Evolutionary conservation across 2,329 filamentous ascomycete species (phyloP).

Genomic region (Colletotrichum lini): DNA sequence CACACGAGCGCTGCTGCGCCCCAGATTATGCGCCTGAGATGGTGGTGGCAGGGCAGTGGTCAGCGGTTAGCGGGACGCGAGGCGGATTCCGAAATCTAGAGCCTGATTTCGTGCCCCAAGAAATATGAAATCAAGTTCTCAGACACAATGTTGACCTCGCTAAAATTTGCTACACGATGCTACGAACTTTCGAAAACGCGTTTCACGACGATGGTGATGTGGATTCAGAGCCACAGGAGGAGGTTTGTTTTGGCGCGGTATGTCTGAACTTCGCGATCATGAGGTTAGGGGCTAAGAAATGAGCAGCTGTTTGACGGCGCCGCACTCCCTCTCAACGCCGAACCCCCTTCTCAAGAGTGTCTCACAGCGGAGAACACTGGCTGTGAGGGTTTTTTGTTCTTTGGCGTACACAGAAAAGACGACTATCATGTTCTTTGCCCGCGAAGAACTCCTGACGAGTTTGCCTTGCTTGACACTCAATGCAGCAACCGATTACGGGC

Average conservation of each 20-base stretch:
- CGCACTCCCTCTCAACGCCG: background rate
- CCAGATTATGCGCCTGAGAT: too few species aligned
- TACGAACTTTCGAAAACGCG: background rate
- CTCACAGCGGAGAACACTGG: background rate
- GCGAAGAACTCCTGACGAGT: background rate
- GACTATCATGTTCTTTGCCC: background rate
- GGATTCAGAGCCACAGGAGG: background rate
- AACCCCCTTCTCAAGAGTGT: background rate
- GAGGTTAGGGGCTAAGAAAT: background rate
- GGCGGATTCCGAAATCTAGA: too few species aligned
- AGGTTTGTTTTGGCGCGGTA: constrained; percentile 11
- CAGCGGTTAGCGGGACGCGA: too few species aligned
- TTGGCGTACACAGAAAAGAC: background rate
- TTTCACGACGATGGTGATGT: background rate
- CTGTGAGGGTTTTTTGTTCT: background rate
- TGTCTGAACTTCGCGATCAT: too few species aligned
- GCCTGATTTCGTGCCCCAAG: too few species aligned
- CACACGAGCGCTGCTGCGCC: too few species aligned
- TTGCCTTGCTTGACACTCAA: background rate
- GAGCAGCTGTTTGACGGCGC: background rate
- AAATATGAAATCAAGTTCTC: too few species aligned
- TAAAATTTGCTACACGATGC: background rate
- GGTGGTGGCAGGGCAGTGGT: too few species aligned
- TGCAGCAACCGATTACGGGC: background rate
- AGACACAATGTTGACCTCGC: too few species aligned